Evolutionary conservation across 2,329 filamentous ascomycete species (phyloP).

Genomic region (Akanthomyces dipterigenus): DNA sequence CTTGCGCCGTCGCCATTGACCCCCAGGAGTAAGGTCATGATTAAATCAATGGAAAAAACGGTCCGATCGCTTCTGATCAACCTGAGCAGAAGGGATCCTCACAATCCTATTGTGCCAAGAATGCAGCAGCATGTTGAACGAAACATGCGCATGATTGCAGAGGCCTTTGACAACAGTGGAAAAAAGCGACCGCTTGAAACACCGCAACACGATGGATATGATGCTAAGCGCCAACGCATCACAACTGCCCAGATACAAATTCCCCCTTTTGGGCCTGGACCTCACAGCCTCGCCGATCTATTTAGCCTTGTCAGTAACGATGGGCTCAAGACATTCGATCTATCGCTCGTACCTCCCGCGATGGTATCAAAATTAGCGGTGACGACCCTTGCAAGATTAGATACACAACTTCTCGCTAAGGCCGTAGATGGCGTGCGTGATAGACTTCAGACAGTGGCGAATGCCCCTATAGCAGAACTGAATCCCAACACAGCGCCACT

Average conservation of each 20-base stretch:
- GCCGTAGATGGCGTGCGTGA: conserved; percentile 61
- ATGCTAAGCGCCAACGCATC: conserved; percentile 77
- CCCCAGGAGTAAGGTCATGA: conserved; percentile 69
- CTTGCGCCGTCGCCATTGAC: conserved; percentile 72
- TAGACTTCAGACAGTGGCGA: conserved; percentile 40
- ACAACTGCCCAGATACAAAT: conserved; percentile 44
- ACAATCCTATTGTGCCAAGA: conserved; percentile 64
- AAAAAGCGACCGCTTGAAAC: conserved; percentile 69
- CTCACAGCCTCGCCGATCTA: conserved; percentile 72
- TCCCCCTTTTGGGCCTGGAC: conserved; percentile 66
- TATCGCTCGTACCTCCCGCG: conserved; percentile 67
- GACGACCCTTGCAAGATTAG: conserved; percentile 66
- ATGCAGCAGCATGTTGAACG: conserved; percentile 87
- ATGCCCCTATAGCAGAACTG: conserved; percentile 37
- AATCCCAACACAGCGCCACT: conserved; percentile 55
- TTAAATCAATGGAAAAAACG: conserved; percentile 94
- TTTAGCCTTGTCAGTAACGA: conserved; percentile 75
- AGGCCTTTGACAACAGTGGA: conserved; percentile 70
- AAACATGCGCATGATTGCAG: conserved; percentile 68
- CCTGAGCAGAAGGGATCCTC: conserved; percentile 77
- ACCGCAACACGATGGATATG: conserved; percentile 65
- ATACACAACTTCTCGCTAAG: conserved; percentile 60
- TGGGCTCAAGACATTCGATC: conserved; percentile 73
- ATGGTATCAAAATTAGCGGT: conserved; percentile 77
- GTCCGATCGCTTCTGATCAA: conserved; percentile 78